phyloP scores from a whole-genome alignment of 2,329 filamentous ascomycete species.

The Phoma sp. region DNA sequence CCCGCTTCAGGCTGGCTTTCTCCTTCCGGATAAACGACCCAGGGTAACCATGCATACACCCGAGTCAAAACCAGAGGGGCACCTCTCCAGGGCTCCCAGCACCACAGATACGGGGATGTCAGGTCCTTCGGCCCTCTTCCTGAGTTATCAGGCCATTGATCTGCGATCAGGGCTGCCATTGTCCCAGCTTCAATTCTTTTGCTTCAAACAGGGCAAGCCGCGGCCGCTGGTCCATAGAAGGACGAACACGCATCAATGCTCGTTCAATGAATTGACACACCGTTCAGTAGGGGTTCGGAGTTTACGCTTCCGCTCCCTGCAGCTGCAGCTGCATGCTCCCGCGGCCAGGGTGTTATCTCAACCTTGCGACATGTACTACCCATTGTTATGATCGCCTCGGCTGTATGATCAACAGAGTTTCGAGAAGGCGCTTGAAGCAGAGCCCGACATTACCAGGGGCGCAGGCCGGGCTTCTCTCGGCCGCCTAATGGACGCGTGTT shows the following conservation, averaged over 20 bases:
- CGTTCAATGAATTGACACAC: neutral
- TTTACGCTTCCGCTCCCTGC: conserved; percentile 13
- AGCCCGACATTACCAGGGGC: conserved; percentile 15
- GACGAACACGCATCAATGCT: too few relatives aligned
- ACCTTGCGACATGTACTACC: conserved; percentile 12
- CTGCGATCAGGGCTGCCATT: neutral
- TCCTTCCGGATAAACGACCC: conserved; percentile 6
- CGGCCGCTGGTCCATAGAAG: too few relatives aligned
- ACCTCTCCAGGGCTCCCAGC: neutral
- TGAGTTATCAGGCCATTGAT: neutral
- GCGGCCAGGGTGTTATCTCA: neutral
- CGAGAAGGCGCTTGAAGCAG: neutral
- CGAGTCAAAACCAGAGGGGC: conserved; percentile 16
- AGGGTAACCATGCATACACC: conserved; percentile 10
- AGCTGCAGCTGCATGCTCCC: conserved; percentile 10
- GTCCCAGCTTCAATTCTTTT: too few relatives aligned
- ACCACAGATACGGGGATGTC: neutral
- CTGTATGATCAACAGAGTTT: conserved; percentile 8
- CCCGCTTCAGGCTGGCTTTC: conserved; percentile 2
- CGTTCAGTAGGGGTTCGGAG: conserved; percentile 3
- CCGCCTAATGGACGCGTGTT: conserved; percentile 17
- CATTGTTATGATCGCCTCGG: conserved; percentile 15
- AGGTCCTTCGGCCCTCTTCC: conserved; percentile 1
- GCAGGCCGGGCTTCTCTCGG: conserved; percentile 7
- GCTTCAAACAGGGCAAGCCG: too few relatives aligned